A percentile compares a stretch with the other conserved stretches of the same genome.
These are phyloP conservation scores for Penicillium cosmopolitanum DNA, from an alignment of 495 filamentous ascomycete genomes.

Conservation along the genomic window DNA sequence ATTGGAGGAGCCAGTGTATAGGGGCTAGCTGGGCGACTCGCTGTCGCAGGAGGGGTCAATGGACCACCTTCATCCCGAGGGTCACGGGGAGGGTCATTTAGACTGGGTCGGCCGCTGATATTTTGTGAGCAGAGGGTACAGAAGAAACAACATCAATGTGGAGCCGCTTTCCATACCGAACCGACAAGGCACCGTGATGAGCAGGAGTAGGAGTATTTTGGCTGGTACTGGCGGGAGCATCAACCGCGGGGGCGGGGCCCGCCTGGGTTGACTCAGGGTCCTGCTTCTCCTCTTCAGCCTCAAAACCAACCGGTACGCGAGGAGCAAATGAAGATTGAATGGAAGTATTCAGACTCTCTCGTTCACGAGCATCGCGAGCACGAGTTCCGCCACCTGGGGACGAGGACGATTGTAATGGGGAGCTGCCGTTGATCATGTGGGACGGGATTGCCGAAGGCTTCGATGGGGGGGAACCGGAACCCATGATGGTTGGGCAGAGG, in stretches of 20 bases:
- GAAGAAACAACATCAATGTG: neutral
- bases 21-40: slow-evolving; percentile 60
- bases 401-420: slow-evolving; percentile 42
- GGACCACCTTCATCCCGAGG: slow-evolving; percentile 67
- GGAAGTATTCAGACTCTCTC: slow-evolving; percentile 56
- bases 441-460: slow-evolving; percentile 54
- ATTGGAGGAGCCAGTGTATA: slow-evolving; percentile 67
- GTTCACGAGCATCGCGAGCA: slow-evolving; percentile 49
- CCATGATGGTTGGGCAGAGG: slow-evolving; percentile 32
- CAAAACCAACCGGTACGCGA: slow-evolving; percentile 46
- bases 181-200: slow-evolving; percentile 21
- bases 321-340: slow-evolving; percentile 53
- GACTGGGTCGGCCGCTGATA: slow-evolving; percentile 28
- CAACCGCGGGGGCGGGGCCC: slow-evolving; percentile 22
- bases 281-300: slow-evolving; percentile 14
- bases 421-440: slow-evolving; percentile 52
- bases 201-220: slow-evolving; percentile 11
- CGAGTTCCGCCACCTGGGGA: slow-evolving; percentile 16
- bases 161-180: slow-evolving; percentile 32
- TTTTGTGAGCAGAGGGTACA: slow-evolving; percentile 11
- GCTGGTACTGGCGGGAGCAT: slow-evolving; percentile 25
- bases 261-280: slow-evolving; percentile 7
- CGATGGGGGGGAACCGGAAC: slow-evolving; percentile 43
- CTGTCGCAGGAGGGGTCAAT: slow-evolving; percentile 48
- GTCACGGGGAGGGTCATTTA: slow-evolving; percentile 74